These are phyloP conservation scores for Ustilago cynodontis DNA, from an alignment of 1,284 basidiomycete genomes.

Conservation along the genomic window DNA sequence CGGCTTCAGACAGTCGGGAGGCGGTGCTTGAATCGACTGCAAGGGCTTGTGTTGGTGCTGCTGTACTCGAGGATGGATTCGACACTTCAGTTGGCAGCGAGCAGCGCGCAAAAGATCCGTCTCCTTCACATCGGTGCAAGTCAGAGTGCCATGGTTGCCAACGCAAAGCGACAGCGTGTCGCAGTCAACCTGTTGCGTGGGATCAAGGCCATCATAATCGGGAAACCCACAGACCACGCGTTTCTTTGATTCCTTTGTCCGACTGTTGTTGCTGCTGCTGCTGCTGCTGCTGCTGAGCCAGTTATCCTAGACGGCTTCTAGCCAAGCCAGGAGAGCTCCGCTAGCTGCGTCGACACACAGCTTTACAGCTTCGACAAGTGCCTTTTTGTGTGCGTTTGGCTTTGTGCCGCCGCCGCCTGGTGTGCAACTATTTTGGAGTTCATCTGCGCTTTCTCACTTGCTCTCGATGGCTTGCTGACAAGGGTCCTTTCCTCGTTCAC, in stretches of 20 bases:
- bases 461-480: neutral
- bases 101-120: too few species aligned
- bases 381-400: neutral
- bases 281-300: neutral
- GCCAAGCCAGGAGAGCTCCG: neutral
- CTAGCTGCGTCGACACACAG: conserved; percentile 3
- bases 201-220: too few species aligned
- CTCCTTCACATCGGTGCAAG: too few species aligned
- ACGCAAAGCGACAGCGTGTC: neutral
- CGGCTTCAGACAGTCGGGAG: neutral
- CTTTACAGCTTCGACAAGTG: neutral
- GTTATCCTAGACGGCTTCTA: too few species aligned
- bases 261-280: too few species aligned
- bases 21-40: conserved; percentile 11
- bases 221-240: neutral
- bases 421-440: too few species aligned
- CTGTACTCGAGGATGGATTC: too few species aligned
- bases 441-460: neutral
- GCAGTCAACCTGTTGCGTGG: too few species aligned
- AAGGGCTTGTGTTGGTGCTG: neutral
- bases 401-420: neutral
- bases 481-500: conserved; percentile 1
- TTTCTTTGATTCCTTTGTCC: neutral
- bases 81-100: too few species aligned
- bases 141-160: too few species aligned